phyloP scores from a whole-genome alignment of 352 stramenopile genomes.

The Hyphochytrium catenoides region DNA sequence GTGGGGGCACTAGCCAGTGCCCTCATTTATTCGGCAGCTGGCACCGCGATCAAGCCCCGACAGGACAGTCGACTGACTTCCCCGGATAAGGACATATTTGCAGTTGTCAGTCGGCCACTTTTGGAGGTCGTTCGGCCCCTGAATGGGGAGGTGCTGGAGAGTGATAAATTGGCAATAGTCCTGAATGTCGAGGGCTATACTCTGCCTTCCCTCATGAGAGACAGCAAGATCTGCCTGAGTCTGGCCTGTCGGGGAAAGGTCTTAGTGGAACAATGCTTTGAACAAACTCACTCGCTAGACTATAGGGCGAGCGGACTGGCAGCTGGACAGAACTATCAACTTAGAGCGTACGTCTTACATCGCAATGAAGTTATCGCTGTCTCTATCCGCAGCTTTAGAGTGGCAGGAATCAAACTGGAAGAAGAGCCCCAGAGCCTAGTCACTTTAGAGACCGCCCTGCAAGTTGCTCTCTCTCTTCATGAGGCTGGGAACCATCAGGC shows the following conservation, averaged over 20 bases:
- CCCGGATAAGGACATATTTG: too few species aligned
- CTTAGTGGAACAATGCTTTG: slow-evolving; percentile 31
- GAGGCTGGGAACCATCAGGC: slow-evolving; percentile 10
- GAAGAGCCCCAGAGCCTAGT: slow-evolving; percentile 9
- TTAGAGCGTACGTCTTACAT: slow-evolving; percentile 25
- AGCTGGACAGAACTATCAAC: slow-evolving; percentile 20
- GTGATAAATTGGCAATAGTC: slow-evolving; percentile 23
- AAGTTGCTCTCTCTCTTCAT: slow-evolving; percentile 17
- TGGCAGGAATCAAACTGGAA: slow-evolving; percentile 16
- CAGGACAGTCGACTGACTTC: too few species aligned
- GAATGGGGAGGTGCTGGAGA: slow-evolving; percentile 18
- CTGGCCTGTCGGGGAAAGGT: too few species aligned
- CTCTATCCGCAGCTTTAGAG: slow-evolving; percentile 31
- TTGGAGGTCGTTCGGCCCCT: slow-evolving; percentile 30
- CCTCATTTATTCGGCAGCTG: too few species aligned
- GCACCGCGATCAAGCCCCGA: too few species aligned
- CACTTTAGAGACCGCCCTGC: slow-evolving; percentile 20
- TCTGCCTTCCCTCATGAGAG: slow-evolving; percentile 8
- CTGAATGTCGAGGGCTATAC: slow-evolving; percentile 20
- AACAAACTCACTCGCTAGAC: slow-evolving; percentile 20
- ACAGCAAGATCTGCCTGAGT: slow-evolving; percentile 25
- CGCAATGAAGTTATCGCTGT: slow-evolving; percentile 21
- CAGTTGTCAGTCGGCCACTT: too few species aligned
- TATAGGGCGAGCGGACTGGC: slow-evolving; percentile 29
- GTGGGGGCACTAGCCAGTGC: too few species aligned